Conservation (phyloP, 306 rosid species). For the cucumber (Cucumis sativus) region DNA sequence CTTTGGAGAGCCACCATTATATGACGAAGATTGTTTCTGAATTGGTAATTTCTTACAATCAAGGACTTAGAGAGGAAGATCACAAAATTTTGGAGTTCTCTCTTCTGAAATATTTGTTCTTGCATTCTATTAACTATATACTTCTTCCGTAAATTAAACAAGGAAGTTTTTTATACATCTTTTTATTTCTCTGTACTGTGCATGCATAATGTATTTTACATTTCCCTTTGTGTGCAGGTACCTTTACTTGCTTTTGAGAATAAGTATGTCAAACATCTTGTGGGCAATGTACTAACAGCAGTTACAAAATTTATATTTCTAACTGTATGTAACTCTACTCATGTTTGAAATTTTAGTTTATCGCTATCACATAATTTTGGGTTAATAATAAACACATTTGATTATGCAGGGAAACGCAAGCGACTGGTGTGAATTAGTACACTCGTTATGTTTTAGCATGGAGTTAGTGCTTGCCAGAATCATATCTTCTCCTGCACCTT, state of each 20-base stretch:
- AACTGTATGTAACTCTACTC: conserved; percentile 13
- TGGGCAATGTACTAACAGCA: conserved; percentile 19
- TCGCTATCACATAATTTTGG: background rate
- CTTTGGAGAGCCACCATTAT: conserved; percentile 12
- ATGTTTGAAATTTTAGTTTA: background rate
- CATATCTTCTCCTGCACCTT: conserved; percentile 7
- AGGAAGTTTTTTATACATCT: background rate
- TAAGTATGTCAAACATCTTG: conserved; percentile 26
- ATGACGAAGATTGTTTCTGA: conserved; percentile 10
- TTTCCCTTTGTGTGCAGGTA: conserved; percentile 14
- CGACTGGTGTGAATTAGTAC: conserved; percentile 23
- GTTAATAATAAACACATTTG: background rate
- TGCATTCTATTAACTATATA: background rate
- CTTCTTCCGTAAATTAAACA: background rate
- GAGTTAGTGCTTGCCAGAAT: conserved; percentile 30
- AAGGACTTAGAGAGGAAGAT: background rate
- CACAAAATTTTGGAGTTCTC: background rate
- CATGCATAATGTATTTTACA: background rate
- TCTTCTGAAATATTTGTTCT: background rate
- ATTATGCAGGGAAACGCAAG: conserved; percentile 23
- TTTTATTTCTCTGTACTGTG: background rate
- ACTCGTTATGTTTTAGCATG: conserved; percentile 29
- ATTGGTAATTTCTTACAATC: conserved; percentile 17
- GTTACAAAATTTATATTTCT: conserved; percentile 14
- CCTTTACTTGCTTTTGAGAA: conserved; percentile 16